Conservation (phyloP, 805 yeast species). For the Sungouiella thailandica region DNA sequence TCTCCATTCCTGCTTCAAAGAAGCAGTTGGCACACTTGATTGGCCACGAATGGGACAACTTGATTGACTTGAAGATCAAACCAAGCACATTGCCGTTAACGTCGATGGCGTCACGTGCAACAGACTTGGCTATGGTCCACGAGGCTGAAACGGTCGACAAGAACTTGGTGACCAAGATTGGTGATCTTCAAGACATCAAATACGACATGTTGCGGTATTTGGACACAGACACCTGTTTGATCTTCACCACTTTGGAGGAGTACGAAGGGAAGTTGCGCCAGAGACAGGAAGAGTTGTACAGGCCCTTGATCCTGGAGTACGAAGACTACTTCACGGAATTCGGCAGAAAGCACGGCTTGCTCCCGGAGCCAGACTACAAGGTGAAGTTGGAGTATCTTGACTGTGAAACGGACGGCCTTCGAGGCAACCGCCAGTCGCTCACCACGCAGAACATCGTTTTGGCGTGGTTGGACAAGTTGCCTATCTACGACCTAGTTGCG, state of each 20-base stretch:
- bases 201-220: slow-evolving; percentile 68
- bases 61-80: slow-evolving; percentile 62
- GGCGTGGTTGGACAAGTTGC: slow-evolving; percentile 58
- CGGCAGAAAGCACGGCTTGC: slow-evolving; percentile 23
- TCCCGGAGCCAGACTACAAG: slow-evolving; percentile 16
- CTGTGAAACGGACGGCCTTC: slow-evolving; percentile 73
- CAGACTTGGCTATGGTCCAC: slow-evolving; percentile 53
- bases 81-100: slow-evolving; percentile 84
- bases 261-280: slow-evolving; percentile 77
- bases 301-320: slow-evolving; percentile 67
- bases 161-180: slow-evolving; percentile 50
- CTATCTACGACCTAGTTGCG: slow-evolving; percentile 77
- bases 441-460: slow-evolving; percentile 58
- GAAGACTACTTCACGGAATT: slow-evolving; percentile 52
- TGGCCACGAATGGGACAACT: slow-evolving; percentile 81
- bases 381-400: slow-evolving; percentile 60
- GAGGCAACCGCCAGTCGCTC: slow-evolving; percentile 70
- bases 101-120: slow-evolving; percentile 78
- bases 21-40: slow-evolving; percentile 66
- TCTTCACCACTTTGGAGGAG: slow-evolving; percentile 75
- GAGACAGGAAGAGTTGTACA: slow-evolving; percentile 73
- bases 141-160: slow-evolving; percentile 38
- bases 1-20: slow-evolving; percentile 59
- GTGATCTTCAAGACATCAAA: slow-evolving; percentile 54
- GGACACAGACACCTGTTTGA: slow-evolving; percentile 90